phyloP scores from a whole-genome alignment of 495 filamentous ascomycete species.

The Eremomyces bilateralis region DNA sequence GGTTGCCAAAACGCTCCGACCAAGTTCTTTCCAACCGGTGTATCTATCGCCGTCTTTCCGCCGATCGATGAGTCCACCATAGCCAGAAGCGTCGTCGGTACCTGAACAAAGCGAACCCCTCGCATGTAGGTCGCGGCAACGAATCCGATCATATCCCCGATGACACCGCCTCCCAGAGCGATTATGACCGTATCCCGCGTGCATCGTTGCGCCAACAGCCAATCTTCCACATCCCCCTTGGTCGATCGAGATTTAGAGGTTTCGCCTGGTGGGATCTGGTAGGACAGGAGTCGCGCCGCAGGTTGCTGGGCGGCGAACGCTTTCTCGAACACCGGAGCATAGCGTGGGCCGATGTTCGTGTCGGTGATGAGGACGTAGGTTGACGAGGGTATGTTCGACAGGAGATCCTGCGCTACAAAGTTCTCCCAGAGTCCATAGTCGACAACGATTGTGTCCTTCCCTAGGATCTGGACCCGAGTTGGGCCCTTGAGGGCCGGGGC shows the following conservation, averaged over 20 bases:
- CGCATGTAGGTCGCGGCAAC: constrained; percentile 97
- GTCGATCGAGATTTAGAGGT: constrained; percentile 80
- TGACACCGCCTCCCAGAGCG: constrained; percentile 90
- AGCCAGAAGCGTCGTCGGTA: constrained; percentile 79
- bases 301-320: constrained; percentile 35
- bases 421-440: constrained; percentile 78
- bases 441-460: constrained; percentile 64
- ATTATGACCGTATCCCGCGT: constrained; percentile 88
- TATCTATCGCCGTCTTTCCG: constrained; percentile 95
- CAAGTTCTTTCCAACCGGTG: constrained; percentile 89
- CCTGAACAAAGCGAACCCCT: constrained; percentile 86
- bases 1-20: constrained; percentile 96
- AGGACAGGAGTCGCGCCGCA: constrained; percentile 55
- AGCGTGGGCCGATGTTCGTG: constrained; percentile 66
- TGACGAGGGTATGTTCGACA: constrained; percentile 54
- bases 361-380: constrained; percentile 95
- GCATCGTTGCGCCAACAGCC: constrained; percentile 83
- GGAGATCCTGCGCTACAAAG: constrained; percentile 63
- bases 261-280: constrained; percentile 77
- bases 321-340: constrained; percentile 54
- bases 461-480: constrained; percentile 30
- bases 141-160: constrained; percentile 94
- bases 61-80: constrained; percentile 99
- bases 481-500: constrained; percentile 7
- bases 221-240: constrained; percentile 90